phyloP scores from a whole-genome alignment of 257 asterid species.

The Primulina huaijiensis region DNA sequence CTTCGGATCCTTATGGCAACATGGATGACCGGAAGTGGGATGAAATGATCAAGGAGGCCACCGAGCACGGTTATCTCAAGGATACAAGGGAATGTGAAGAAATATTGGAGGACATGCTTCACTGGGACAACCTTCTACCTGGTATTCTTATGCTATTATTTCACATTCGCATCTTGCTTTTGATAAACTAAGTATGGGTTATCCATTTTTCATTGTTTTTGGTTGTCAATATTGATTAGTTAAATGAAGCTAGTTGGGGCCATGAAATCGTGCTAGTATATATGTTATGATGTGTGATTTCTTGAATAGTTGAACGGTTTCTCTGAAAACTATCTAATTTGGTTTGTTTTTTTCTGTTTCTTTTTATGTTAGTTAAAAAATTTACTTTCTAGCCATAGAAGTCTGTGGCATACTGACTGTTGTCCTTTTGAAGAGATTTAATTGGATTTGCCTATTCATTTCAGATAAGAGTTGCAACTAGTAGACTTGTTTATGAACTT shows the following conservation, averaged over 20 bases:
- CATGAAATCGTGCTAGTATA: not conserved
- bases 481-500: conserved; percentile 6
- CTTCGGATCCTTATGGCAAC: conserved; percentile 47
- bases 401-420: conserved; percentile 1
- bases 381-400: not conserved
- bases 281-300: conserved; percentile 18
- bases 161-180: conserved; percentile 21
- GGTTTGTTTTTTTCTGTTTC: not conserved
- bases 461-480: conserved; percentile 6
- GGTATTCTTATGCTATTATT: conserved; percentile 41
- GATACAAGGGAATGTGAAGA: conserved; percentile 78
- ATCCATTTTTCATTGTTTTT: not conserved
- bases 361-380: not conserved
- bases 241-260: conserved; percentile 12
- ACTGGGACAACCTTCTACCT: conserved; percentile 82
- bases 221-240: not conserved
- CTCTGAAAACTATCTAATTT: not conserved
- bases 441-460: not conserved
- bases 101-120: conserved; percentile 79
- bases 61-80: conserved; percentile 54
- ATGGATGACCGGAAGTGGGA: conserved; percentile 80
- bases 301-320: conserved; percentile 2
- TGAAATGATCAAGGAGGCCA: conserved; percentile 68
- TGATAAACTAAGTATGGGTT: not conserved
- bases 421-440: conserved; percentile 6